Conservation (phyloP, 1,284 basidiomycete species). For the Chondrostereum purpureum region DNA sequence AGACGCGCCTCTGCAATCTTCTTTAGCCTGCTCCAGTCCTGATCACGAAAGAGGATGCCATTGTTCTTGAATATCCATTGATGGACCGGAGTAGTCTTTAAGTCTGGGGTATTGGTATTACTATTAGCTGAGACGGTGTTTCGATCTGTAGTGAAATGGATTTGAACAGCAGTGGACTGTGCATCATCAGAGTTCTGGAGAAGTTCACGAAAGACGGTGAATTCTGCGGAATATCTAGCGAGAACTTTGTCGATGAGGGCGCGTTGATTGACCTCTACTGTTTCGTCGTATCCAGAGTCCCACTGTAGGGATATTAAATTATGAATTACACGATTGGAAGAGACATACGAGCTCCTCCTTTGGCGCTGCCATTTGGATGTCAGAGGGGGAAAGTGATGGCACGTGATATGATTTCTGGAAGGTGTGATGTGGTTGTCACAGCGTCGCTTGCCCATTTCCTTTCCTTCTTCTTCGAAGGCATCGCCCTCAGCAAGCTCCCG, state of each 20-base stretch:
- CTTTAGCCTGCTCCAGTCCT: conserved; percentile 86
- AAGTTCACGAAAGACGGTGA: conserved; percentile 50
- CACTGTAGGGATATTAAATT: conserved; percentile 6
- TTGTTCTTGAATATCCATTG: conserved; percentile 86
- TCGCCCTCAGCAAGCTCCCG: no score
- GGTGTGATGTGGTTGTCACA: no score
- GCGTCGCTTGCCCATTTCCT: no score
- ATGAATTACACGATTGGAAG: neutral
- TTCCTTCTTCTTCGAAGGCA: no score
- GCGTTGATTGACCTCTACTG: conserved; percentile 75
- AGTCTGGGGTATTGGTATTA: conserved; percentile 39
- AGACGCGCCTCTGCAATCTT: conserved; percentile 63
- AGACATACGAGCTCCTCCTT: neutral
- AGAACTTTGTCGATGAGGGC: conserved; percentile 92
- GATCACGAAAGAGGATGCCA: conserved; percentile 72
- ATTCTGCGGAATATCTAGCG: conserved; percentile 91
- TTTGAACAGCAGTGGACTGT: conserved; percentile 73
- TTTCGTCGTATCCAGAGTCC: conserved; percentile 12
- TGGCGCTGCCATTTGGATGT: no score
- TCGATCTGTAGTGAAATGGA: conserved; percentile 52
- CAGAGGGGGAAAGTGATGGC: no score
- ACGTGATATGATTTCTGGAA: no score
- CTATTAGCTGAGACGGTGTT: conserved; percentile 8
- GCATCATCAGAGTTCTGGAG: conserved; percentile 96
- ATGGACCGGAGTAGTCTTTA: conserved; percentile 53